Evolutionary conservation across 2,329 filamentous ascomycete species (phyloP).

Genomic region (Hypoxylon sp.): DNA sequence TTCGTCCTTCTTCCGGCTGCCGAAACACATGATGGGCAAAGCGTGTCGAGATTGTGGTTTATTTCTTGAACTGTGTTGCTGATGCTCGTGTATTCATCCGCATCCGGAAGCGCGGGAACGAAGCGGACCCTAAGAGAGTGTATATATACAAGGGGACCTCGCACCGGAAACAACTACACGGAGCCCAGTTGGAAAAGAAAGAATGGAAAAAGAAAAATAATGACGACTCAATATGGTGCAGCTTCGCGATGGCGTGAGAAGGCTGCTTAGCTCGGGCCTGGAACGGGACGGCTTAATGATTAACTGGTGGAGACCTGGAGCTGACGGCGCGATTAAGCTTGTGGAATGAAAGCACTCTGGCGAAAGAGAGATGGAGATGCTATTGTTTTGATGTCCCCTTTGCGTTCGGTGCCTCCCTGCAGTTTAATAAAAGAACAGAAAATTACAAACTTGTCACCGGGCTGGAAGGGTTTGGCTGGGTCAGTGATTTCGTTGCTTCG

Average conservation of each 20-base stretch:
- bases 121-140: constrained; percentile 18
- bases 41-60: constrained; percentile 13
- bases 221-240: constrained; percentile 26
- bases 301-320: constrained; percentile 32
- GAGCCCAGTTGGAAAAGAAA: constrained; percentile 6
- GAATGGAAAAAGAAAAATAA: constrained; percentile 21
- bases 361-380: constrained; percentile 6
- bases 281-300: constrained; percentile 36
- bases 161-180: constrained; percentile 19
- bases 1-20: constrained; percentile 66
- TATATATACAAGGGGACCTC: constrained; percentile 27
- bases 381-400: constrained; percentile 25
- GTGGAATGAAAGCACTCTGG: constrained; percentile 19
- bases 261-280: constrained; percentile 34
- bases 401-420: constrained; percentile 21
- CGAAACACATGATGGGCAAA: constrained; percentile 72
- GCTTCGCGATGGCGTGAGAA: constrained; percentile 30
- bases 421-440: constrained; percentile 24
- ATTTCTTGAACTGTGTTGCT: constrained; percentile 15
- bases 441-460: constrained; percentile 22
- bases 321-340: constrained; percentile 32
- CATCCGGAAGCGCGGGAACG: constrained; percentile 26
- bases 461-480: constrained; percentile 29
- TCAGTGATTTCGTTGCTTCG: constrained; percentile 40
- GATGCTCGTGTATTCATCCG: constrained; percentile 30